These are phyloP conservation scores for Apiospora aurea DNA, from an alignment of 2,329 filamentous ascomycete genomes.

Conservation along the genomic window DNA sequence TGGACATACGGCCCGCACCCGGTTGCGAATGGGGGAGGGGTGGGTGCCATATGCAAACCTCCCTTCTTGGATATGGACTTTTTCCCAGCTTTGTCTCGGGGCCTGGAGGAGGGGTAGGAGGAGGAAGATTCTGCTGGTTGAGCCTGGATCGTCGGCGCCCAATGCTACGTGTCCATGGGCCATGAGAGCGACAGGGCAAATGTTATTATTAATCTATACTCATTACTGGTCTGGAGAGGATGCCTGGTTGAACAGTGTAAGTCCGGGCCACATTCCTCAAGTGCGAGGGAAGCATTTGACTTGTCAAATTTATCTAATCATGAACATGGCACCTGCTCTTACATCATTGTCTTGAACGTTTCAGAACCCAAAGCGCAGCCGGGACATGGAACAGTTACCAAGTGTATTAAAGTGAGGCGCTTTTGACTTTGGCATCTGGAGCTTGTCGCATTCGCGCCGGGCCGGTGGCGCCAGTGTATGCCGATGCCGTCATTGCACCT, in stretches of 20 bases:
- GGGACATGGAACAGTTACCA: too few species aligned
- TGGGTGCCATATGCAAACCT: background rate
- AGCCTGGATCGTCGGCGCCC: background rate
- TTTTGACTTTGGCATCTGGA: background rate
- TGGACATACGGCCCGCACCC: background rate
- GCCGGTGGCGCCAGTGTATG: background rate
- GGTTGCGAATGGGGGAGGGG: background rate
- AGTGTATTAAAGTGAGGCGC: background rate
- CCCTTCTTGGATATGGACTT: background rate
- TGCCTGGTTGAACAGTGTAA: background rate
- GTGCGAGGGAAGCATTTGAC: background rate
- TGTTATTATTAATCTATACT: constrained; percentile 12
- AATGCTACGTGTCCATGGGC: constrained; percentile 9
- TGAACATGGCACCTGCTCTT: background rate
- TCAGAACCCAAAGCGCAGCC: background rate
- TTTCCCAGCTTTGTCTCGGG: background rate
- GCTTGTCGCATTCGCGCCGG: background rate
- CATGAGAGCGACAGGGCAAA: constrained; percentile 24
- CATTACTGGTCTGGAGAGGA: background rate
- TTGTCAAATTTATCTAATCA: background rate
- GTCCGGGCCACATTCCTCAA: background rate
- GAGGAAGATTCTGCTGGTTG: constrained; percentile 3
- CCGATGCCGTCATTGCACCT: background rate
- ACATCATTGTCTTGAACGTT: background rate
- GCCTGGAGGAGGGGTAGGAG: background rate